Percentiles rank a stretch among this genome's conserved stretches.
These are phyloP conservation scores for Tetraselmis striata DNA, from an alignment of 139 green algal species.

Conservation along the genomic window DNA sequence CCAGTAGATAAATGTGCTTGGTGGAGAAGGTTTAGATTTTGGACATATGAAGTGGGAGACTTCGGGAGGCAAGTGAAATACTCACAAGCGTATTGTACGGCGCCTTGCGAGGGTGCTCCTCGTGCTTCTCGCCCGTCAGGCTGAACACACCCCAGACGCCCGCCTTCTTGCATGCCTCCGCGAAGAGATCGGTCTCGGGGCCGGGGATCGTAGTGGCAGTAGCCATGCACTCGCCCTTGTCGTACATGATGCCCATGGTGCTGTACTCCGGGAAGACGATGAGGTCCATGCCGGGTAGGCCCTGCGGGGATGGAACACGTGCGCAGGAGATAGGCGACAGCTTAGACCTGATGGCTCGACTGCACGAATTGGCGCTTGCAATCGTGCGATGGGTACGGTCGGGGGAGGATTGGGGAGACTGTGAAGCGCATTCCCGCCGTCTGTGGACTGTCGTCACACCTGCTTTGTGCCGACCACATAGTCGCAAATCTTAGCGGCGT, in stretches of 20 bases:
- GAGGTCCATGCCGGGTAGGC: constrained; percentile 32
- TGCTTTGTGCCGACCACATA: constrained; percentile 21
- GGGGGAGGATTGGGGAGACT: no score
- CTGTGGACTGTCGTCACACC: neutral
- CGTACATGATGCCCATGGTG: constrained; percentile 24
- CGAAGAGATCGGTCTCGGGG: constrained; percentile 31
- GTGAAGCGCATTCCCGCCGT: no score
- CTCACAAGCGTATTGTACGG: constrained; percentile 33
- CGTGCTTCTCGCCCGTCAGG: constrained; percentile 28
- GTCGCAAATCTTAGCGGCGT: constrained; percentile 17
- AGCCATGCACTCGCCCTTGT: constrained; percentile 10
- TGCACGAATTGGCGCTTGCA: no score
- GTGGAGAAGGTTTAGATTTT: no score
- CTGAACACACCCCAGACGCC: constrained; percentile 35
- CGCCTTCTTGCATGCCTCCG: constrained; percentile 20
- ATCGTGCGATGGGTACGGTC: no score
- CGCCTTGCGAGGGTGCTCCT: constrained; percentile 11
- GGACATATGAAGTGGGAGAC: no score
- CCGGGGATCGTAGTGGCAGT: constrained; percentile 20
- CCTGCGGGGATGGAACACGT: constrained; percentile 1
- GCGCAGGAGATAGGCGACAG: no score
- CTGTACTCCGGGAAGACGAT: constrained; percentile 40
- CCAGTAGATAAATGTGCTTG: no score
- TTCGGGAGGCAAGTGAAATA: neutral
- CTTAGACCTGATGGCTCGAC: no score